Evolutionary conservation across 345 rosid species (phyloP).

Genomic region (Stellera chamaejasme): DNA sequence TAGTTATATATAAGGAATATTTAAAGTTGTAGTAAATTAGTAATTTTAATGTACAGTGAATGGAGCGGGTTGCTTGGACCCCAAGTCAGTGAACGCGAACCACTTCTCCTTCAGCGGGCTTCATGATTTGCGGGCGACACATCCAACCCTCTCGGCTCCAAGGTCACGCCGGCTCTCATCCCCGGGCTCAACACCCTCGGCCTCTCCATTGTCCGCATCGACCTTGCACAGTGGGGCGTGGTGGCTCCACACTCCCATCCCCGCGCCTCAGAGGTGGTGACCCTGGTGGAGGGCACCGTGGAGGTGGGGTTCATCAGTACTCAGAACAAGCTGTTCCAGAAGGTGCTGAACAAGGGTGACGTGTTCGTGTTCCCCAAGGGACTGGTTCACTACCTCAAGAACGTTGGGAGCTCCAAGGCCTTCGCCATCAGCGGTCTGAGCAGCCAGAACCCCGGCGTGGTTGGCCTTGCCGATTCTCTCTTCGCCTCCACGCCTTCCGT

Average conservation of each 20-base stretch:
- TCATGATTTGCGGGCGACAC: neutral
- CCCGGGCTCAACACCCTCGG: constrained; percentile 4
- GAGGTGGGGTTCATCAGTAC: neutral
- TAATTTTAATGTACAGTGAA: constrained; percentile 6
- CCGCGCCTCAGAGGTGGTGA: neutral
- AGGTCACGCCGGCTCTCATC: neutral
- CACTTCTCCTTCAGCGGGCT: neutral
- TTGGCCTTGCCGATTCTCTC: neutral
- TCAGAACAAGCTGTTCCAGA: neutral
- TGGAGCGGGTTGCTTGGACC: neutral
- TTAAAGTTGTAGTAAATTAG: no score
- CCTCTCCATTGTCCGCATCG: neutral
- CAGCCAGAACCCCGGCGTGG: constrained; percentile 1
- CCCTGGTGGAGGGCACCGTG: neutral
- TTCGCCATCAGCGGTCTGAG: neutral
- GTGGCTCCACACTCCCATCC: constrained; percentile 3
- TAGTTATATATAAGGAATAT: no score
- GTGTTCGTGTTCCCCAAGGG: constrained; percentile 1
- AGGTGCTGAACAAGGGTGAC: constrained; percentile 1
- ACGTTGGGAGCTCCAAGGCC: neutral
- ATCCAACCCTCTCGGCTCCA: neutral
- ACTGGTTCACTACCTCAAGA: neutral
- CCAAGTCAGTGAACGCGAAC: neutral
- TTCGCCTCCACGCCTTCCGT: neutral
- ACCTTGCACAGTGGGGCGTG: constrained; percentile 1